A percentile compares a stretch with the other conserved stretches of the same genome.
Evolutionary conservation across 108 stramenopile genomes (phyloP).

Genomic region (Bacterosira constricta): DNA sequence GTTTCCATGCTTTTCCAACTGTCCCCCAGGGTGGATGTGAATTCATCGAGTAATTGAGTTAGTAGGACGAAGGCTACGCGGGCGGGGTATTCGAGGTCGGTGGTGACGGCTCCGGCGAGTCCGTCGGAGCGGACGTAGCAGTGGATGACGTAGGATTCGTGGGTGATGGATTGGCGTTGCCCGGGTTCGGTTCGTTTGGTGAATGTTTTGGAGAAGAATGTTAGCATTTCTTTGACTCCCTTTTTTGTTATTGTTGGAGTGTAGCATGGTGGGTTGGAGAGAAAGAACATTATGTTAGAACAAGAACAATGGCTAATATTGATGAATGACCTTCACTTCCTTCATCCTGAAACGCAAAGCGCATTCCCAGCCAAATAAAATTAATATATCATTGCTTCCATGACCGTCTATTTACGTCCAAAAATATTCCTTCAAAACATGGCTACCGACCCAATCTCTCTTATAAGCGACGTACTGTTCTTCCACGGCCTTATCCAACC

Average conservation of each 20-base stretch:
- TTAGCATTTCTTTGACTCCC: slow-evolving; percentile 97
- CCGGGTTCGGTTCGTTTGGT: slow-evolving; percentile 95
- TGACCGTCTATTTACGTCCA: too few relatives aligned
- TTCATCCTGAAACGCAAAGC: neutral
- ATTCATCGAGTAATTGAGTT: slow-evolving; percentile 95
- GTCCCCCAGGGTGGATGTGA: slow-evolving; percentile 63
- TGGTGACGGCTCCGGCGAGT: slow-evolving; percentile 90
- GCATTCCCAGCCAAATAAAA: neutral
- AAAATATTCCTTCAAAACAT: too few relatives aligned
- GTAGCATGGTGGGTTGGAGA: neutral
- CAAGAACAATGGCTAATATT: too few relatives aligned
- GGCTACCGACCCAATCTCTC: too few relatives aligned
- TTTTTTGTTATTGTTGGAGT: slow-evolving; percentile 14
- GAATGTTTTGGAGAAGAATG: slow-evolving; percentile 97
- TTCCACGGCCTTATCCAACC: too few relatives aligned
- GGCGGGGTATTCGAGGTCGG: slow-evolving; percentile 97
- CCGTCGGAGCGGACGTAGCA: slow-evolving; percentile 97
- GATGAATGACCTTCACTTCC: neutral
- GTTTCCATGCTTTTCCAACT: slow-evolving; percentile 70
- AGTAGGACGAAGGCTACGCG: slow-evolving; percentile 98
- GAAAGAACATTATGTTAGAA: too few relatives aligned
- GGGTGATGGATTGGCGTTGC: slow-evolving; percentile 97
- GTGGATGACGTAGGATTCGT: slow-evolving; percentile 98
- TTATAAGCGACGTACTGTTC: too few relatives aligned
- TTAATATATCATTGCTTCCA: too few relatives aligned